Evolutionary conservation across 2,329 filamentous ascomycete genomes (phyloP), one percentile per base, ranked within the genome.

Genomic region (Hymenoscyphus repandus): DNA sequence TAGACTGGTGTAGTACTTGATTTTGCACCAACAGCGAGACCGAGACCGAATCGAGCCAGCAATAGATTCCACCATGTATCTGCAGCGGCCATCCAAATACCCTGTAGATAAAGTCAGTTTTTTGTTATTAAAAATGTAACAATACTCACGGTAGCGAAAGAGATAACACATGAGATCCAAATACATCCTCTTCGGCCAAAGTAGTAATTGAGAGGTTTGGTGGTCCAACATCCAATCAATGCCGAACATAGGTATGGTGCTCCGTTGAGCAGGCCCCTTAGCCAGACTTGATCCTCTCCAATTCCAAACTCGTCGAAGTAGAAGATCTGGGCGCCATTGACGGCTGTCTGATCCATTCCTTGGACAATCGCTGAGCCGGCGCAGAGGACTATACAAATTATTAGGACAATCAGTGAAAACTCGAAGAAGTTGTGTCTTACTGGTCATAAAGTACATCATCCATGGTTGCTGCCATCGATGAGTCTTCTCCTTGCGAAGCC

Each of bases 1-100:
- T 74, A 80, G 33, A 75, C 70, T 0, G 73, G 73, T 9, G 32
- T 86, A 0, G 79, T 86, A 47, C 78, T 82, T n/a, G 83, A 85
- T 55, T 90, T 80, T 1, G 85, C 81, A 1, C 85, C 75, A 64
- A 86, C 53, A 36, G 31, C 43, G 11, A 45, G 30, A 12, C 43
- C 43, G 18, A 89, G 40, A 30, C 76, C 69, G 53, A 92, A 76
- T 38, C 88, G 82, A 40, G 82, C 83, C 37, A 79, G 75, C 53
- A 92, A 76, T 58, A 90, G 78, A 61, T 88, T 79, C 65, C 74
- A 75, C 86, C 87, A 91, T 0, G 77, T 82, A 56, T 85, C 79
- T 5, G 45, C 83, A 80, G 56, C 88, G 86, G 0, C 41, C 41
- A 44, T 44, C 41, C 41, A 44, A 12, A 44, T 44, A n/a, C 41